A percentile compares a stretch with the other conserved stretches of the same genome.
Conservation (phyloP, 1,139 yeast genomes). For the Candida tropicalis region DNA sequence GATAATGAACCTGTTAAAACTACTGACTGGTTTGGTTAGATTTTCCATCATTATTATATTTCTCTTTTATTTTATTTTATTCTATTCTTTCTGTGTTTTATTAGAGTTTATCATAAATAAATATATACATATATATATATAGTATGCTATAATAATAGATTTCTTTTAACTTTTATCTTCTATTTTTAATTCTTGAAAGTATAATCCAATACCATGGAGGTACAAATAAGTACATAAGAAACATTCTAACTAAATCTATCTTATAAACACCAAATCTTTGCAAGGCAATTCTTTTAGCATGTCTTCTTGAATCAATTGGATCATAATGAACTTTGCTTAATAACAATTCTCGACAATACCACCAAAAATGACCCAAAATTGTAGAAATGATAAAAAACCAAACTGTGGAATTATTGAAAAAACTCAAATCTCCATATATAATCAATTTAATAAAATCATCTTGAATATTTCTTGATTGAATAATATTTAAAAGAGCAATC, state of each 20-base stretch:
- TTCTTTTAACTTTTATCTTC: not conserved
- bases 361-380: slow-evolving; percentile 41
- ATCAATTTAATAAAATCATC: slow-evolving; percentile 5
- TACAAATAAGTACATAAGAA: slow-evolving; percentile 22
- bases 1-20: slow-evolving; percentile 19
- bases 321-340: slow-evolving; percentile 25
- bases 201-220: slow-evolving; percentile 48
- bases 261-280: slow-evolving; percentile 16
- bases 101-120: not conserved
- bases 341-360: slow-evolving; percentile 33
- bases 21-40: slow-evolving; percentile 4
- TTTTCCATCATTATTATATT: not conserved
- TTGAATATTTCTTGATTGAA: slow-evolving; percentile 13
- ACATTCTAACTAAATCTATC: slow-evolving; percentile 18
- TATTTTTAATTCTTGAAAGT: slow-evolving; percentile 15
- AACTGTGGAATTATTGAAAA: slow-evolving; percentile 8
- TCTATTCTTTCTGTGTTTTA: not conserved
- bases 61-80: too few relatives aligned
- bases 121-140: not conserved
- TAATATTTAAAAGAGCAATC: slow-evolving; percentile 22
- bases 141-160: not conserved
- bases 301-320: slow-evolving; percentile 17
- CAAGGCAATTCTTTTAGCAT: slow-evolving; percentile 18
- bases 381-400: slow-evolving; percentile 26
- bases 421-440: not conserved